Evolutionary conservation across 2,329 filamentous ascomycete species (phyloP), one percentile per base, ranked within the genome.

Genomic region (Trichoderma harzianum): DNA sequence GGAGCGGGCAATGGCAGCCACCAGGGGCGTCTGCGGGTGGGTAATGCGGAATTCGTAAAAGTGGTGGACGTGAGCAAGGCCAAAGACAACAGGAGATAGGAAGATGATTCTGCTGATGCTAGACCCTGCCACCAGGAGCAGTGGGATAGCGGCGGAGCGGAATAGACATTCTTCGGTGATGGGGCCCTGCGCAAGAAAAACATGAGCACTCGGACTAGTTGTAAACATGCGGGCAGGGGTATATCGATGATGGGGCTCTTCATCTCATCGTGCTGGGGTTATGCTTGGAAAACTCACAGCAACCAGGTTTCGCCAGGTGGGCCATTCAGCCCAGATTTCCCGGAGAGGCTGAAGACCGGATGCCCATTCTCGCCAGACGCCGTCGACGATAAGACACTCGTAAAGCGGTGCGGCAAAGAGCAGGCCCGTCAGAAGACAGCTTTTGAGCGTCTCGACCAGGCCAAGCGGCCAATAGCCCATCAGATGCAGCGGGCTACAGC

Each of bases 141-240:
- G 86, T 2, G 95, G 93, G 51, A 98, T 87, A 67, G 95, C 91
- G 75, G 94, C 90, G 4, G 93, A 94, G 78, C 96, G 93, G 86
- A 98, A 99, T 77, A 98, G 92, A 73, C 97, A 85, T 82, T 99
- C 96, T 83, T 99, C 96, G 12, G 94, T 97, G 69, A 96, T 84
- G 0, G 96, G 95, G 43, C 94, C 94, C 91, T 92, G 74, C 55
- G 74, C 65, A 36, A 7, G 28, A 43, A 36, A n/a, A 8, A 53
- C 21, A 24, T 28, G 36, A 30, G 30, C 21, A 12, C 8, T 34
- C 57, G n/a, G 55, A 30, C 47, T 32, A 18, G 24, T n/a, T 47
- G 8, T 18, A 61, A 57, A 26, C 21, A 4, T 18, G 39, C 3
- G 24, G 21, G 14, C 39, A 53, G 24, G 64, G 39, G 28, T 14